These are phyloP conservation scores for Colletotrichum orbiculare DNA, from an alignment of 2,329 filamentous ascomycete species.

Conservation along the genomic window DNA sequence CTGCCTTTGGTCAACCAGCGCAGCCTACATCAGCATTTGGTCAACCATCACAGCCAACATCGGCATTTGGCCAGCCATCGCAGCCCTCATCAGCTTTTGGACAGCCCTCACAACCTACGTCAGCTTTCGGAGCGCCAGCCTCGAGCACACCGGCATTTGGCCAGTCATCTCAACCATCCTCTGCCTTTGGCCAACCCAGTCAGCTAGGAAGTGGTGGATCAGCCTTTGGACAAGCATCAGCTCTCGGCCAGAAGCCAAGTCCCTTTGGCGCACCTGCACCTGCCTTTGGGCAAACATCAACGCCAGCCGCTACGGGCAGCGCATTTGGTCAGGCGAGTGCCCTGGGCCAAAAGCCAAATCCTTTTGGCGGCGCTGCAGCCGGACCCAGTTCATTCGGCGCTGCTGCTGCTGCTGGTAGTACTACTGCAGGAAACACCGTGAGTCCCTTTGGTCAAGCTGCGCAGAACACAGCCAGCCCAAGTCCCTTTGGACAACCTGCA, in stretches of 20 bases:
- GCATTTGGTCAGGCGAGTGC: constrained; percentile 52
- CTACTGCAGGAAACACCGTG: not conserved
- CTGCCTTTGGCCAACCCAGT: constrained; percentile 46
- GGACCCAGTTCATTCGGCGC: constrained; percentile 35
- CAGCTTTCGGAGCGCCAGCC: constrained; percentile 50
- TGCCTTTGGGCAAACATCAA: constrained; percentile 38
- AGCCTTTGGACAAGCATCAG: constrained; percentile 51
- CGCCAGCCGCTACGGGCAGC: constrained; percentile 24
- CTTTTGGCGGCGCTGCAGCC: constrained; percentile 46
- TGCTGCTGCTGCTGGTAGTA: constrained; percentile 5
- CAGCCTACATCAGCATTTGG: constrained; percentile 48
- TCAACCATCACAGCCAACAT: constrained; percentile 46
- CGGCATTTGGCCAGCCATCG: constrained; percentile 52
- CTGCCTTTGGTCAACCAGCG: constrained; percentile 54
- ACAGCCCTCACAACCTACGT: constrained; percentile 23
- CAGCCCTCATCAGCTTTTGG: constrained; percentile 46
- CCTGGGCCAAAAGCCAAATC: constrained; percentile 51
- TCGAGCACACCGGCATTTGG: constrained; percentile 50
- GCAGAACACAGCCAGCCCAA: constrained; percentile 21
- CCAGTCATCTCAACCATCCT: constrained; percentile 45
- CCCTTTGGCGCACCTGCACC: constrained; percentile 40
- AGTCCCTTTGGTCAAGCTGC: constrained; percentile 34
- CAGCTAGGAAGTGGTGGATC: constrained; percentile 38
- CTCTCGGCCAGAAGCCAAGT: constrained; percentile 47
- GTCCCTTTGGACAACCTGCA: constrained; percentile 26